Base-by-base conservation (phyloP, 2,329 filamentous ascomycete genomes). In the Penicillium oxalicum region DNA sequence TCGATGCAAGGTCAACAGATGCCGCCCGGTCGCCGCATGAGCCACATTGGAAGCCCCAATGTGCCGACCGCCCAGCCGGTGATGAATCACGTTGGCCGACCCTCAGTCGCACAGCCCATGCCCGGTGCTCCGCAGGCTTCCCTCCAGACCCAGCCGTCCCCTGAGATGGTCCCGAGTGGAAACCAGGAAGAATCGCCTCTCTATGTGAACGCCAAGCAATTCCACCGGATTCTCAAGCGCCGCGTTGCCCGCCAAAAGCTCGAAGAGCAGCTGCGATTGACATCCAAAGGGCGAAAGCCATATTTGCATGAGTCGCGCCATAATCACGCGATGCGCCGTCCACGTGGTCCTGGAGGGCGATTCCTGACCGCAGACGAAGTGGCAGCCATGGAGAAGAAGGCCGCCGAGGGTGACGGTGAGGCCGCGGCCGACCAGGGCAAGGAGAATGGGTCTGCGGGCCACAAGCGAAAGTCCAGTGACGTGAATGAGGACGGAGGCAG, bases 161-260 rank as follows among this genome's bases (percentile, higher is more conserved):
- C 89, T 6, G 91, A 96, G 65, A 82, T 93, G 61, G 80, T 86
- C 1, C 75, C 85, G 6, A 77, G 79, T 80, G 11, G 83, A 84
- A 58, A 58, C 38, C 58, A 60, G 4, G 93, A 97, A 67, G 93
- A 98, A 65, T 91, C 91, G 0, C 93, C 93, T 0, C 76, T 98
- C 1, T 98, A 98, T 61, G 93, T 98, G 63, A 98, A 98, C 62
- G 93, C 93, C 4, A 98, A 98, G 69, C 93, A 98, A 64, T 98
- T 98, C 60, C 93, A 98, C 67, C 87, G 93, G 26, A 98, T 98
- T 42, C 73, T 98, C 47, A 97, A 98, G 76, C 82, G 93, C 49
- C 82, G 93, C 50, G 89, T 97, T 55, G 93, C 93, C 5, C 82
- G 93, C 32, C 93, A 97, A 70, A 89, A 88, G 67, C 77, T 98